Evolutionary conservation across 345 rosid species (phyloP).

Genomic region (Atalantia buxifolia): DNA sequence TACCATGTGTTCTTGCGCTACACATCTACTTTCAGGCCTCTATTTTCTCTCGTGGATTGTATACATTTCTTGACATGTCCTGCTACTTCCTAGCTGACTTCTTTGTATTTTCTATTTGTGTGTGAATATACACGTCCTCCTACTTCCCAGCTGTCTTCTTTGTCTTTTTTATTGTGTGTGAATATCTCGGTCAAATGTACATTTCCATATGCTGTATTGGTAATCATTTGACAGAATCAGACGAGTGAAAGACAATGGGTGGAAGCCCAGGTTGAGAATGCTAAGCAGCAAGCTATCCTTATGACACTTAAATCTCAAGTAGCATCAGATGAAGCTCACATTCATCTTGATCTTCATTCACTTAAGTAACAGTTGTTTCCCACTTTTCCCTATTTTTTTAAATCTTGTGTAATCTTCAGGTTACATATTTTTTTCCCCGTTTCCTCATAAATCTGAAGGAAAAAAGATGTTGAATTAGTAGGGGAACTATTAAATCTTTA

Average conservation of each 20-base stretch:
- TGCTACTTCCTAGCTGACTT: background rate
- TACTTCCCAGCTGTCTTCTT: background rate
- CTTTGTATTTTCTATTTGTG: background rate
- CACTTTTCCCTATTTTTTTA: too few species aligned
- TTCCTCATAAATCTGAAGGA: slow-evolving; percentile 44
- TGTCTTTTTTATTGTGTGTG: background rate
- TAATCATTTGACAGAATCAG: slow-evolving; percentile 55
- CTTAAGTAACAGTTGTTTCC: too few species aligned
- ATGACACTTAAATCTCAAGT: slow-evolving; percentile 81
- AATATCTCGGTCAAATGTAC: too few species aligned
- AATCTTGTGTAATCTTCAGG: too few species aligned
- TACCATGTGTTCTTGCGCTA: too few species aligned
- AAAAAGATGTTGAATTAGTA: slow-evolving; percentile 81
- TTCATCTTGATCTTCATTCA: too few species aligned
- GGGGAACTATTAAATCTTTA: slow-evolving; percentile 82
- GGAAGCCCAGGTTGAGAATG: slow-evolving; percentile 96
- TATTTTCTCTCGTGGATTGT: too few species aligned
- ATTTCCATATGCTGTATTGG: background rate
- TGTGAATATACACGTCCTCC: background rate
- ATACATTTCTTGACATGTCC: background rate
- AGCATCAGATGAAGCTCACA: too few species aligned
- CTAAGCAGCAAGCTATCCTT: slow-evolving; percentile 92
- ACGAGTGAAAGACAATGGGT: slow-evolving; percentile 98
- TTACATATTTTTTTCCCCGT: background rate
- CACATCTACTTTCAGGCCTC: too few species aligned